These are phyloP conservation scores for Lasiosphaeria ovina DNA, from an alignment of 495 filamentous ascomycete species.

Conservation along the genomic window DNA sequence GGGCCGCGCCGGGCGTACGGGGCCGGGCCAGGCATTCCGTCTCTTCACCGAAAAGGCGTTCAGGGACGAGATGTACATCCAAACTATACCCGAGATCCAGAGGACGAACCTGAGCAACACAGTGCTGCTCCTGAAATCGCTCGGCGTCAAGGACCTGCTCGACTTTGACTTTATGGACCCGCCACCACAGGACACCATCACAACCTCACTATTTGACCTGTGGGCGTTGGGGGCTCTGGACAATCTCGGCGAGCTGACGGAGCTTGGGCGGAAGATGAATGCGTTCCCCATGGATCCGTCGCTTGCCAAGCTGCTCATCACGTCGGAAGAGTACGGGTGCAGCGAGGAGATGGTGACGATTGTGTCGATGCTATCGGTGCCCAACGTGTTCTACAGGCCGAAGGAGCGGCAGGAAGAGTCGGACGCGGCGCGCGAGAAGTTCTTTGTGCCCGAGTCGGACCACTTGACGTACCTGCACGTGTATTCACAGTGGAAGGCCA, in stretches of 20 bases:
- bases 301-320: slow-evolving; percentile 91
- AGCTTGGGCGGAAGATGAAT: slow-evolving; percentile 88
- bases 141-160: slow-evolving; percentile 90
- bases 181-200: slow-evolving; percentile 96
- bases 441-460: slow-evolving; percentile 97
- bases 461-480: slow-evolving; percentile 95
- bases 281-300: slow-evolving; percentile 96
- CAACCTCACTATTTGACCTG: slow-evolving; percentile 94
- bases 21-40: slow-evolving; percentile 92
- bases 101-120: slow-evolving; percentile 94
- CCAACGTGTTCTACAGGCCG: slow-evolving; percentile 94
- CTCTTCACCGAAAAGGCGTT: slow-evolving; percentile 94
- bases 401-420: slow-evolving; percentile 97
- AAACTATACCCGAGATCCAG: slow-evolving; percentile 98
- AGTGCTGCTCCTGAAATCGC: slow-evolving; percentile 87
- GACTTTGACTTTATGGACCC: slow-evolving; percentile 99
- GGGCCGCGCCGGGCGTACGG: slow-evolving; percentile 90
- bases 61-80: slow-evolving; percentile 94
- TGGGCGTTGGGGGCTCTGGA: slow-evolving; percentile 95
- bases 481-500: slow-evolving; percentile 91
- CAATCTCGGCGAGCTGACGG: slow-evolving; percentile 89
- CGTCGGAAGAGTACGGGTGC: slow-evolving; percentile 78
- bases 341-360: slow-evolving; percentile 98
- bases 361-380: slow-evolving; percentile 96
- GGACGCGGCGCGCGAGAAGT: slow-evolving; percentile 95